Evolutionary conservation across 73 alveolate species (phyloP).

Genomic region (Tetrahymena elliotti): DNA sequence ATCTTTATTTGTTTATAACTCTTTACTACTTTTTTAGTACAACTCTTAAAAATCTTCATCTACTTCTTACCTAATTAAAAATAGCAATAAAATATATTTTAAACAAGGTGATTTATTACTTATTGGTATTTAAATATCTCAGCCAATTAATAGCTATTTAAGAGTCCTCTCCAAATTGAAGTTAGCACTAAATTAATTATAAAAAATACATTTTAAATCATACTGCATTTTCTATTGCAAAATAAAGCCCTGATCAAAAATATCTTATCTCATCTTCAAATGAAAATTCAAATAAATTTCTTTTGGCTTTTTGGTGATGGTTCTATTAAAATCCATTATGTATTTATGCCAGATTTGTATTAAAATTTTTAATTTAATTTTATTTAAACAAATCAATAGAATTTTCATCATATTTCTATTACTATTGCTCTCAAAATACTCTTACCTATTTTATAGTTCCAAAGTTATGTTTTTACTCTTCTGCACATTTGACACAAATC

Average conservation of each 20-base stretch:
- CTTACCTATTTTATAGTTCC: not conserved
- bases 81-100: not conserved
- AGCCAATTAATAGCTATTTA: not conserved
- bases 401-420: no score
- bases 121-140: not conserved
- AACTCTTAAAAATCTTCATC: not conserved
- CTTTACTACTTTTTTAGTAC: not conserved
- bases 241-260: no score
- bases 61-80: not conserved
- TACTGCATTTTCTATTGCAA: no score
- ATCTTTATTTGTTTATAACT: not conserved
- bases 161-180: not conserved
- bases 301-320: no score
- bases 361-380: no score
- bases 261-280: no score
- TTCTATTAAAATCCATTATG: no score
- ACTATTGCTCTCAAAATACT: no score
- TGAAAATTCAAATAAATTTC: no score
- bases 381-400: no score
- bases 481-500: not conserved
- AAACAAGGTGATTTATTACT: not conserved
- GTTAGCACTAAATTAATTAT: not conserved
- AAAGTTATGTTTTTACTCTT: not conserved
- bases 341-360: no score
- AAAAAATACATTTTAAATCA: no score